phyloP scores from a whole-genome alignment of 768 basidiomycete species.

The Termitomyces sp. region DNA sequence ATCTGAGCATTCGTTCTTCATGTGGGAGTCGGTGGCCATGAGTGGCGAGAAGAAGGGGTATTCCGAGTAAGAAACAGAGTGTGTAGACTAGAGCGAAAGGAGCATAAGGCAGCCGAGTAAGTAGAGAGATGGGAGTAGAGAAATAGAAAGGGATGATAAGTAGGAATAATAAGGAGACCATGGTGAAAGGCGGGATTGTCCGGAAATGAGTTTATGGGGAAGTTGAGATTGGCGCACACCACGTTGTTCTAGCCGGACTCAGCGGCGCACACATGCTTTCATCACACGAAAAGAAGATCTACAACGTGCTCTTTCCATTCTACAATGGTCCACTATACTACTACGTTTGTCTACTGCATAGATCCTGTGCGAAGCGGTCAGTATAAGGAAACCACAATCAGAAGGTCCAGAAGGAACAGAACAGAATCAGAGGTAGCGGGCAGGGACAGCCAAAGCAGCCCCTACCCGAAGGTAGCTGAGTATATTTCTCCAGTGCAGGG shows the following conservation, averaged over 20 bases:
- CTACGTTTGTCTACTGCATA: neutral
- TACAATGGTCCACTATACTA: neutral
- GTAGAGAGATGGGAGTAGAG: too few relatives aligned
- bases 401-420: constrained; percentile 1
- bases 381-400: neutral
- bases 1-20: constrained; percentile 12
- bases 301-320: neutral
- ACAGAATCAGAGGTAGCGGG: constrained; percentile 40
- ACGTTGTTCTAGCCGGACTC: neutral
- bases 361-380: neutral
- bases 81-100: neutral
- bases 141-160: too few relatives aligned
- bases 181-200: too few relatives aligned
- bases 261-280: neutral
- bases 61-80: neutral
- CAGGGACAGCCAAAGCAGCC: constrained; percentile 39
- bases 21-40: neutral
- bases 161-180: too few relatives aligned
- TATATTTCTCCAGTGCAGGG: constrained; percentile 78
- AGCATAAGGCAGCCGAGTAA: neutral
- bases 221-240: too few relatives aligned
- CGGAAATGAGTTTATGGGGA: too few relatives aligned
- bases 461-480: constrained; percentile 89
- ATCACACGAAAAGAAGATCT: neutral
- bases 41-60: neutral